These are phyloP conservation scores for Zizania palustris DNA, from an alignment of 202 grass and related monocot species.

Conservation along the genomic window DNA sequence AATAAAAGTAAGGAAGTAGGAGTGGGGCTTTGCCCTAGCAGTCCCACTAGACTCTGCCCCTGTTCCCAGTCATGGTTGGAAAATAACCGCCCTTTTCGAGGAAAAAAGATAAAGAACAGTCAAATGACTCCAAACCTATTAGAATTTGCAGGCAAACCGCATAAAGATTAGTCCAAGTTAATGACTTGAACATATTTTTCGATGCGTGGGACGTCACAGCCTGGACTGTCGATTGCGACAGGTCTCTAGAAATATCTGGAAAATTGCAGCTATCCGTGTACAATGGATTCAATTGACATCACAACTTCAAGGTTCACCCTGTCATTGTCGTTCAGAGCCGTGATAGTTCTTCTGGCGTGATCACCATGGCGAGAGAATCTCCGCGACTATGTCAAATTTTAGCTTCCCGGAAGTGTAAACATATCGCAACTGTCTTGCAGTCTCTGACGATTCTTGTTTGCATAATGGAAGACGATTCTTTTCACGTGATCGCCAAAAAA, in stretches of 20 bases:
- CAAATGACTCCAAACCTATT: neutral
- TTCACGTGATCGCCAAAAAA: neutral
- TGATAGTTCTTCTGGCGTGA: conserved; percentile 19
- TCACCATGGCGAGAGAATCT: neutral
- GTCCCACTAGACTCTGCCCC: too few relatives aligned
- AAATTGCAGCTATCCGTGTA: conserved; percentile 30
- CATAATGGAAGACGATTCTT: neutral
- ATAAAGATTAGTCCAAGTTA: conserved; percentile 5
- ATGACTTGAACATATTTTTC: neutral
- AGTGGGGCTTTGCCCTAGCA: too few relatives aligned
- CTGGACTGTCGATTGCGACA: conserved; percentile 14
- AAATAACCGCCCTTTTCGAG: too few relatives aligned
- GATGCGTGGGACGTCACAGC: neutral
- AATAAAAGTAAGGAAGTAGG: too few relatives aligned
- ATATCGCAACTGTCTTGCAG: neutral
- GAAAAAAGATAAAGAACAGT: too few relatives aligned
- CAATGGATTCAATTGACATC: conserved; percentile 35
- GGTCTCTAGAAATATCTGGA: conserved; percentile 42
- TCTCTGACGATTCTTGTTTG: neutral
- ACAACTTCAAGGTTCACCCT: conserved; percentile 3
- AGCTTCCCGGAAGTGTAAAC: conserved; percentile 21
- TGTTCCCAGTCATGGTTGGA: too few relatives aligned
- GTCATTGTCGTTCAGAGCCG: conserved; percentile 12
- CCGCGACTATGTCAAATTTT: conserved; percentile 36
- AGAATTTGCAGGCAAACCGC: neutral